Evolutionary conservation across 2,329 filamentous ascomycete genomes (phyloP).

Genomic region (Xylaria sp.): DNA sequence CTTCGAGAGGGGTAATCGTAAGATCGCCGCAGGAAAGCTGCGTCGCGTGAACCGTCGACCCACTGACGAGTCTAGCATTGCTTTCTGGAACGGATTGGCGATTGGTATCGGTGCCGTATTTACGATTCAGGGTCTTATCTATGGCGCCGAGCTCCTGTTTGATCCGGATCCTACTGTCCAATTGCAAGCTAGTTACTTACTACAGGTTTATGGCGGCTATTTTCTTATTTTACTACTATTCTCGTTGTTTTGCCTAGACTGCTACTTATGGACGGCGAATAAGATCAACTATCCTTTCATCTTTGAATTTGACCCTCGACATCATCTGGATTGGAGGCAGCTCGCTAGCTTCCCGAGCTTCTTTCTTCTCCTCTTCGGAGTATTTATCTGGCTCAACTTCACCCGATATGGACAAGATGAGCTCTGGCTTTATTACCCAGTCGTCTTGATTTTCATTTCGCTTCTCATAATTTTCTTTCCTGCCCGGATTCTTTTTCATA

Average conservation of each 20-base stretch:
- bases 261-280: slow-evolving; percentile 80
- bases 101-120: slow-evolving; percentile 76
- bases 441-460: slow-evolving; percentile 78
- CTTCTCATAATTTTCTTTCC: slow-evolving; percentile 79
- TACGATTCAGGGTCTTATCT: slow-evolving; percentile 70
- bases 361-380: slow-evolving; percentile 79
- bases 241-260: slow-evolving; percentile 85
- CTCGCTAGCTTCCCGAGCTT: slow-evolving; percentile 87
- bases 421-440: slow-evolving; percentile 87
- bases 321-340: slow-evolving; percentile 89
- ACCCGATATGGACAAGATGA: slow-evolving; percentile 69
- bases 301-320: slow-evolving; percentile 92
- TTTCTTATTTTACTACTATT: slow-evolving; percentile 85
- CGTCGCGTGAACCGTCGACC: slow-evolving; percentile 73
- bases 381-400: slow-evolving; percentile 93
- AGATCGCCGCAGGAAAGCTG: slow-evolving; percentile 88
- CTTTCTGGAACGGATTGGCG: slow-evolving; percentile 71
- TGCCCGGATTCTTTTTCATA: slow-evolving; percentile 76
- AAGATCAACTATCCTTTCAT: slow-evolving; percentile 98
- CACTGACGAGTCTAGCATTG: slow-evolving; percentile 64
- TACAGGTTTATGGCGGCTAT: slow-evolving; percentile 94
- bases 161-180: slow-evolving; percentile 59
- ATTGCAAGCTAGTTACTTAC: slow-evolving; percentile 70
- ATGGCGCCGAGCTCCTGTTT: slow-evolving; percentile 65
- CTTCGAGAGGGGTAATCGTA: slow-evolving; percentile 93